Evolutionary conservation across 495 filamentous ascomycete genomes (phyloP), one percentile per base, ranked within the genome.

Genomic region (Corynascus novoguineensis): DNA sequence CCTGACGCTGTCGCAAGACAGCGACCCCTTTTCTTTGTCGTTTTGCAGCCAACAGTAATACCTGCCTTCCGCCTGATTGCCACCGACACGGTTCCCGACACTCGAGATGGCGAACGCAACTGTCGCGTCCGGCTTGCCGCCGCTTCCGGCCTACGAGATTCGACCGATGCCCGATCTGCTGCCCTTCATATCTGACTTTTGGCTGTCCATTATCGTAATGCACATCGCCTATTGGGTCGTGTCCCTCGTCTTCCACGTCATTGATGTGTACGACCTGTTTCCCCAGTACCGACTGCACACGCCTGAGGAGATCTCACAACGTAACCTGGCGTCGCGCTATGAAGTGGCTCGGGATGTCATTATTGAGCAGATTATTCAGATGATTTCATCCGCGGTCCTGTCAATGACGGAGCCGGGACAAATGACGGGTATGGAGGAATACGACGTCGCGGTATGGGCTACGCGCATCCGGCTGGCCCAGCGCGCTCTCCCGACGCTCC

Each of bases 271-370:
- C 68, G 86, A 93, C 68, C 79, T 89, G 38, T 92, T 93, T 66
- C 82, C 89, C 31, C 80, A 91, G 61, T 95, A 96, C 73, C 85
- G 92, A 50, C 75, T 97, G 41, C 92, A 96, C 77, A 96, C 92
- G 0, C 91, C 92, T 27, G 89, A 87, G 49, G 92, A 96, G 65
- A 80, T 96, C 52, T 68, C 85, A 17, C 87, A 89, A 70, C 79
- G 92, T 56, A 97, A 97, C 72, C 89, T 87, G 62, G 92, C 89
- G 45, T 81, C 86, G 50, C 81, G 88, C 50, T 86, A 78, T 71
- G 85, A 96, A 60, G 90, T 95, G 4, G 81, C 90, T 21, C 84
- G 86, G 64, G 90, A 95, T 78, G 90, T 96, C 59, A 72, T 96
- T 37, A 64, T 96, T 31, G 90, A 97, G 68, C 92, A 97, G 62